Conservation (phyloP, 2,329 filamentous ascomycete genomes). For the Xylariaceae sp. region DNA sequence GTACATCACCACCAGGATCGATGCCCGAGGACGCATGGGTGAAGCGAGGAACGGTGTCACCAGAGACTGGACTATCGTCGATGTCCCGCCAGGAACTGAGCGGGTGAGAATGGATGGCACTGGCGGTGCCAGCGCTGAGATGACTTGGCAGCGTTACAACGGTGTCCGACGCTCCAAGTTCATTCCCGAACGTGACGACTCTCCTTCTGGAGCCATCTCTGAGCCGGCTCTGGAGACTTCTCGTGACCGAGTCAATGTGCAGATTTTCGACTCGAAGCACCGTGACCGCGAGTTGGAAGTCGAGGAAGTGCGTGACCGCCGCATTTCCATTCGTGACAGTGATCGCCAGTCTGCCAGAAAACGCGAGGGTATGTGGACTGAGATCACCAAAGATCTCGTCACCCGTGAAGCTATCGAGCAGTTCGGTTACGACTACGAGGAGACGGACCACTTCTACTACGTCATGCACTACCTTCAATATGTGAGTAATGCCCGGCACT, state of each 20-base stretch:
- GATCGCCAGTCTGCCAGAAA: slow-evolving; percentile 36
- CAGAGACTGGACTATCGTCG: slow-evolving; percentile 74
- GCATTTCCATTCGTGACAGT: slow-evolving; percentile 37
- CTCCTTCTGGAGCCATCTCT: slow-evolving; percentile 34
- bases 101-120: slow-evolving; percentile 76
- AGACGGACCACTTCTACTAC: slow-evolving; percentile 86
- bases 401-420: slow-evolving; percentile 80
- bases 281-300: slow-evolving; percentile 47
- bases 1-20: slow-evolving; percentile 53
- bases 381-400: slow-evolving; percentile 91
- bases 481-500: slow-evolving; percentile 51
- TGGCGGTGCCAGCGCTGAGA: slow-evolving; percentile 68
- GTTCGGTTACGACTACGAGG: slow-evolving; percentile 81
- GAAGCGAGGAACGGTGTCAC: slow-evolving; percentile 71
- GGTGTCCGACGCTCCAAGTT: slow-evolving; percentile 72
- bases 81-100: slow-evolving; percentile 78
- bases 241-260: slow-evolving; percentile 40
- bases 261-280: slow-evolving; percentile 37
- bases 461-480: slow-evolving; percentile 86
- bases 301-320: slow-evolving; percentile 51
- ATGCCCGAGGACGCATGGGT: slow-evolving; percentile 59
- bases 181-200: slow-evolving; percentile 56
- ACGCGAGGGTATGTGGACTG: slow-evolving; percentile 79
- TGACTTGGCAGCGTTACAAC: slow-evolving; percentile 74
- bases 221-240: slow-evolving; percentile 27